Evolutionary conservation across 2,329 filamentous ascomycete genomes (phyloP), one percentile per base, ranked within the genome.

Genomic region (Cryphonectria nitschkei): DNA sequence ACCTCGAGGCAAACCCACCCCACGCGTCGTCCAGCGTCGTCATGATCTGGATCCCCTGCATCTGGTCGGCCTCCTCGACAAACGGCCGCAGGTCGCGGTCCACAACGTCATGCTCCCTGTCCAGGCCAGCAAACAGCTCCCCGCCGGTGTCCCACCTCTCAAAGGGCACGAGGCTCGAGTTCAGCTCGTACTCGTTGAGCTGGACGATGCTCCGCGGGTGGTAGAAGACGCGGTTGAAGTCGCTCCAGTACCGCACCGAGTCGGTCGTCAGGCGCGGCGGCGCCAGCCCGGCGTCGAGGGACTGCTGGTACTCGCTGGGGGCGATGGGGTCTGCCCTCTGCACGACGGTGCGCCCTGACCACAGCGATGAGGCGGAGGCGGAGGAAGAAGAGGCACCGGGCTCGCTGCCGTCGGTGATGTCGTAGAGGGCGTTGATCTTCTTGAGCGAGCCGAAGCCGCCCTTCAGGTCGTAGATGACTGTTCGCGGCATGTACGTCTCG

Each of bases 391-490:
- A 13, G 9, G 74, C 62, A 16, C 29, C 39, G 9, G 26, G 13
- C 37, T 50, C 70, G 54, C 65, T 75, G 64, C 80, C 78, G 46
- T 78, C 77, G 70, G 82, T 79, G 39, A 81, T 80, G 72, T 95
- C 92, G 77, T 98, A 98, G 2, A 99, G 85, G 2, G 94, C 91
- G 80, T 97, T 98, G 74, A 95, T 91, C 82, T 95, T 94, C 75
- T 90, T 89, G 75, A 99, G 82, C 8, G 94, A 93, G 7, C 96
- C 96, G 81, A 98, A 98, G 0, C 92, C 93, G 41, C 94, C 93
- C 80, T 98, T 98, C 46, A 98, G 85, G 78, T 99, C 96, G 80
- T 99, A 99, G 71, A 99, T 92, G 71, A 99, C 84, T 0, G 95
- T 94, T 74, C 96, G 89, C 4, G 96, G 96, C 63, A 95, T 95